Evolutionary conservation across 768 basidiomycete species (phyloP).

Genomic region (Tylopilus felleus): DNA sequence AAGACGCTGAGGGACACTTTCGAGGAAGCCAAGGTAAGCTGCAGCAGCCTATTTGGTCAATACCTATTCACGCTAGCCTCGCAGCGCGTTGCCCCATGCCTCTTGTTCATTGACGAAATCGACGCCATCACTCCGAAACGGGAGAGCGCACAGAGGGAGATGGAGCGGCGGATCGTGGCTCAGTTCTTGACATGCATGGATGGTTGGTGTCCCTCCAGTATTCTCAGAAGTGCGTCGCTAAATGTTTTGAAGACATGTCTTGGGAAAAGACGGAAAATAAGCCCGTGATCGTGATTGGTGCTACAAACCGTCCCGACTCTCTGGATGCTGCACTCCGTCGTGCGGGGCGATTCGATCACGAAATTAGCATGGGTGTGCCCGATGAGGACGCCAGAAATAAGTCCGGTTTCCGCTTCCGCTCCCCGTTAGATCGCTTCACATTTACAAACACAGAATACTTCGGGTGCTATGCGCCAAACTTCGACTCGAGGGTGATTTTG

Average conservation of each 20-base stretch:
- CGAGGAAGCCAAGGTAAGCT: constrained; percentile 86
- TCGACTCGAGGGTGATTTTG: constrained; percentile 81
- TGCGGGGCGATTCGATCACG: constrained; percentile 95
- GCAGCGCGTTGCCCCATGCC: constrained; percentile 85
- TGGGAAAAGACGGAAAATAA: constrained; percentile 94
- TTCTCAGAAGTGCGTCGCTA: background rate
- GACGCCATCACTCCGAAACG: constrained; percentile 97
- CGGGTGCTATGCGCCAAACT: constrained; percentile 82
- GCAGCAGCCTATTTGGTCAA: background rate
- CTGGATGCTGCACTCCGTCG: constrained; percentile 90
- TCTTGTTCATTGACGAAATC: constrained; percentile 97
- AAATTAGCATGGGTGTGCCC: constrained; percentile 97
- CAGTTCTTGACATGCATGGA: constrained; percentile 99
- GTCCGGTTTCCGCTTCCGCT: constrained; percentile 43
- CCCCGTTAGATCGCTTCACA: background rate
- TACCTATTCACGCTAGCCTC: background rate
- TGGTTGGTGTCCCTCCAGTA: constrained; percentile 47
- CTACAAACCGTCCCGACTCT: constrained; percentile 94
- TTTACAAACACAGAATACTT: constrained; percentile 60
- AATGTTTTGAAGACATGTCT: constrained; percentile 71
- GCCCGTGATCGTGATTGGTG: constrained; percentile 91
- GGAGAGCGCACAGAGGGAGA: constrained; percentile 96
- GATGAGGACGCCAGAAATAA: constrained; percentile 87
- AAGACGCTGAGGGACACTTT: constrained; percentile 95
- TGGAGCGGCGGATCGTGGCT: constrained; percentile 96